Percentiles rank a stretch among this genome's conserved stretches.
These are phyloP conservation scores for Hanseniaspora nectarophila DNA, from an alignment of 805 yeast species.

Conservation along the genomic window DNA sequence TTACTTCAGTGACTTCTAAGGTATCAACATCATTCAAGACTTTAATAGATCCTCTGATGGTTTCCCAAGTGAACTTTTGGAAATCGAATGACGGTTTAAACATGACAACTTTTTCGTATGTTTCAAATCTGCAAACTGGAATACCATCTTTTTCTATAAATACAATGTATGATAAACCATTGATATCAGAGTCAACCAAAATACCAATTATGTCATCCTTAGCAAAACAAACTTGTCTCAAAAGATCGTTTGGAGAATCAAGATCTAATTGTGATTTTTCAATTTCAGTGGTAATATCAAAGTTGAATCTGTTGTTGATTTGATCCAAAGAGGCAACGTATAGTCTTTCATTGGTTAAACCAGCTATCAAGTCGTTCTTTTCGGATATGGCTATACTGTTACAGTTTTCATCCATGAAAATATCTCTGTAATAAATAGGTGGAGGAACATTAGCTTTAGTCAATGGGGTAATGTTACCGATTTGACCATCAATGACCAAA, in stretches of 20 bases:
- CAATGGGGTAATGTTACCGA: conserved; percentile 67
- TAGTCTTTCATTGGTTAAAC: conserved; percentile 38
- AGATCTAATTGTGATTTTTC: conserved; percentile 23
- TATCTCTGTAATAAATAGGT: conserved; percentile 66
- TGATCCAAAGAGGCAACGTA: conserved; percentile 38
- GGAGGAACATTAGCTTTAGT: conserved; percentile 87
- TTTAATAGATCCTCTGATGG: conserved; percentile 50
- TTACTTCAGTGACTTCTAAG: conserved; percentile 28
- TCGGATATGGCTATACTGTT: conserved; percentile 53
- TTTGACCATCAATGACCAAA: conserved; percentile 66
- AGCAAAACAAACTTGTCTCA: conserved; percentile 55
- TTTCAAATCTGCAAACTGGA: conserved; percentile 30
- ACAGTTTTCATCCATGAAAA: conserved; percentile 44
- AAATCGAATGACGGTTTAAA: conserved; percentile 46
- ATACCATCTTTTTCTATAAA: conserved; percentile 21
- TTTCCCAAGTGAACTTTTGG: conserved; percentile 42
- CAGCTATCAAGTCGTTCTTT: conserved; percentile 48
- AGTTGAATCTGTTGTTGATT: conserved; percentile 22
- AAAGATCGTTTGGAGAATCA: conserved; percentile 33
- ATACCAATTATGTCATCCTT: conserved; percentile 44
- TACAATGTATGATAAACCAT: conserved; percentile 35
- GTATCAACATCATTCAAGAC: conserved; percentile 24
- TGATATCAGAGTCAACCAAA: conserved; percentile 46
- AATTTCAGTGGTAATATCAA: conserved; percentile 17
- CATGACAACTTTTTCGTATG: conserved; percentile 42